Conservation (phyloP, 768 basidiomycete species). For the Xerocomellus dryophilus region DNA sequence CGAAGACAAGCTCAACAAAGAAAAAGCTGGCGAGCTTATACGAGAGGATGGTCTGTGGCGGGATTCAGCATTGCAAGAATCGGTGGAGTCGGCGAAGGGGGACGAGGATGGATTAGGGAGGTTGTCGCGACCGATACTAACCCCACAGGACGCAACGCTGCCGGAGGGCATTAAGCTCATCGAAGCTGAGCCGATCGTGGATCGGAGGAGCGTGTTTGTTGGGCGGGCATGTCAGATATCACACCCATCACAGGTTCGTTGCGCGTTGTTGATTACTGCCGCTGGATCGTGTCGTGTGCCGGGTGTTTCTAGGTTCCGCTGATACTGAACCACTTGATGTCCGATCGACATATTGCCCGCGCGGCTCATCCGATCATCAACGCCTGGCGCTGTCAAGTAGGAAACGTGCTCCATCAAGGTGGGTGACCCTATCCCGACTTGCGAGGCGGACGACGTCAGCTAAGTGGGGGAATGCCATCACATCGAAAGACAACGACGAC, state of each 20-base stretch:
- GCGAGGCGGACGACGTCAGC: background rate
- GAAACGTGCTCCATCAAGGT: slow-evolving; percentile 74
- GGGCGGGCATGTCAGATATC: slow-evolving; percentile 81
- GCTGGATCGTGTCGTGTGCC: background rate
- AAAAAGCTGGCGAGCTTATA: slow-evolving; percentile 51
- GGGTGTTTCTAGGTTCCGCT: slow-evolving; percentile 55
- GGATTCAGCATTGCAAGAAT: slow-evolving; percentile 12
- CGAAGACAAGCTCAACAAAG: slow-evolving; percentile 55
- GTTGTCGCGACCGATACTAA: background rate
- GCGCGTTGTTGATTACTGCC: background rate
- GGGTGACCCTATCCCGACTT: slow-evolving; percentile 7
- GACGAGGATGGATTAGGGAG: slow-evolving; percentile 1
- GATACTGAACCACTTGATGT: slow-evolving; percentile 63
- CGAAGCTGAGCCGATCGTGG: slow-evolving; percentile 76
- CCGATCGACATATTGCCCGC: slow-evolving; percentile 68
- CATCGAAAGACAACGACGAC: slow-evolving; percentile 79
- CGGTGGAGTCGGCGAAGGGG: background rate
- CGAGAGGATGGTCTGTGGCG: slow-evolving; percentile 48
- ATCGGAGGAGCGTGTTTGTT: slow-evolving; percentile 82
- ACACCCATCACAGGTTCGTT: slow-evolving; percentile 66
- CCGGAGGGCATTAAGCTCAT: slow-evolving; percentile 66
- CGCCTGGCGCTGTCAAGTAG: slow-evolving; percentile 76
- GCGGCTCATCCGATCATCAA: slow-evolving; percentile 80
- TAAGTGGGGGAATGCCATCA: background rate
- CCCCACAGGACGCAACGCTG: slow-evolving; percentile 27